Evolutionary conservation across 257 asterid species (phyloP).

Genomic region (Nicotiana knightiana): DNA sequence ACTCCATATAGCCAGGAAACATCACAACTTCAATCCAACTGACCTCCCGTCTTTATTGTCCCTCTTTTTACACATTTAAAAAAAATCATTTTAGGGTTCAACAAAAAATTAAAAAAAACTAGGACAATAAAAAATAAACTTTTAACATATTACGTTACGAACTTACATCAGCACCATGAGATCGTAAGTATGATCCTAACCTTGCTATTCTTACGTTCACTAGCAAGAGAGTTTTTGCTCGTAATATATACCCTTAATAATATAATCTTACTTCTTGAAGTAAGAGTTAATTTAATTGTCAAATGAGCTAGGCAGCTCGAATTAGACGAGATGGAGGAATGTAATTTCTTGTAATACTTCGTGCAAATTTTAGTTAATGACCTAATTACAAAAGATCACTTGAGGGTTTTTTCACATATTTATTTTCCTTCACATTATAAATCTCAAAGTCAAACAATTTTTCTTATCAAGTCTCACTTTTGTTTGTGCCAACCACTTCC

Average conservation of each 20-base stretch:
- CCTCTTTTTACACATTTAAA: not conserved
- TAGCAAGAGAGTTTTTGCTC: not conserved
- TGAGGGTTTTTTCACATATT: not conserved
- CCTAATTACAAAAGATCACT: not conserved
- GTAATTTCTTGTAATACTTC: not conserved
- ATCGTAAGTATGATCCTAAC: not conserved
- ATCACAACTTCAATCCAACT: not conserved
- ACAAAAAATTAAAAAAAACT: not conserved
- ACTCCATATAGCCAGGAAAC: slow-evolving; percentile 16
- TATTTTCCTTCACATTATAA: not conserved
- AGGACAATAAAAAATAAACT: not conserved
- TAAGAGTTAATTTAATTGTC: not conserved
- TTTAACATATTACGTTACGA: too few relatives aligned
- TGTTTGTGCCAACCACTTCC: slow-evolving; percentile 15
- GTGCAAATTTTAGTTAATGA: not conserved
- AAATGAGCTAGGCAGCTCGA: not conserved
- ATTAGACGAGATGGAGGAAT: not conserved
- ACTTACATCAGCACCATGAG: not conserved
- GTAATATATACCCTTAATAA: not conserved
- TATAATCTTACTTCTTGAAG: not conserved
- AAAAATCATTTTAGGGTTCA: too few relatives aligned
- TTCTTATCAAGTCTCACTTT: not conserved
- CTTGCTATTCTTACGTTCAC: not conserved
- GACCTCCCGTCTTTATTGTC: not conserved
- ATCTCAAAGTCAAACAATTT: not conserved